phyloP scores from a whole-genome alignment of 2,329 filamentous ascomycete species.

The Alternaria rosae region DNA sequence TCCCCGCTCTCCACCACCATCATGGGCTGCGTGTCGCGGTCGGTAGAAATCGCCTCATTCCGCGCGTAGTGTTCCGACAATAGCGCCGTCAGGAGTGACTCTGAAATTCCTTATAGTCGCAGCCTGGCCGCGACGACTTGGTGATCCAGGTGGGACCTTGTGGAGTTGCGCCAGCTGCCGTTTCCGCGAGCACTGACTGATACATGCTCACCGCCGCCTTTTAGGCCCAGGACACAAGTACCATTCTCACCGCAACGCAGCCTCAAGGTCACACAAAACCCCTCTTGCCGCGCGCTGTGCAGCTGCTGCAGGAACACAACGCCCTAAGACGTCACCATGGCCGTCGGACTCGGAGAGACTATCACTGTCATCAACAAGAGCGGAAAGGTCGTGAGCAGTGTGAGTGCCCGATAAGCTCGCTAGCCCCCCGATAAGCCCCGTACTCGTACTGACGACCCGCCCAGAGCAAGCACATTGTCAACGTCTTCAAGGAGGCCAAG shows the following conservation, averaged over 20 bases:
- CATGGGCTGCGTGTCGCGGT: conserved; percentile 24
- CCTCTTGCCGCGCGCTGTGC: conserved; percentile 28
- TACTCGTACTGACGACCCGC: conserved; percentile 25
- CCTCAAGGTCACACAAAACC: conserved; percentile 29
- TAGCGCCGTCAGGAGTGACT: neutral
- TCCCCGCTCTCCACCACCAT: conserved; percentile 28
- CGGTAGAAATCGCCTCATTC: conserved; percentile 38
- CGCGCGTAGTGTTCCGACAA: conserved; percentile 15
- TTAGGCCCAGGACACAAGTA: conserved; percentile 25
- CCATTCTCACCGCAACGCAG: conserved; percentile 20
- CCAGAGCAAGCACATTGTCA: conserved; percentile 87
- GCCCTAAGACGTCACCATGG: conserved; percentile 36
- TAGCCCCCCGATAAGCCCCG: conserved; percentile 17
- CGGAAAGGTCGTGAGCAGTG: conserved; percentile 88
- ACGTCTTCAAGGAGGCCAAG: conserved; percentile 91
- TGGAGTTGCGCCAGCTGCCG: conserved; percentile 32
- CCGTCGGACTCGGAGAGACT: conserved; percentile 69
- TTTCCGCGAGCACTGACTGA: conserved; percentile 38
- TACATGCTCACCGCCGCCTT: conserved; percentile 44
- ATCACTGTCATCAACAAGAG: conserved; percentile 91
- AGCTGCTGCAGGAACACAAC: conserved; percentile 27
- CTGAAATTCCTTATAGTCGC: conserved; percentile 15
- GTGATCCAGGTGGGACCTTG: conserved; percentile 30
- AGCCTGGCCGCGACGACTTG: conserved; percentile 13
- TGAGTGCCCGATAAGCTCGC: conserved; percentile 56